A percentile compares a stretch with the other conserved stretches of the same genome.
Conservation (phyloP, 2,329 filamentous ascomycete species). For the Verticillium tricorpus region DNA sequence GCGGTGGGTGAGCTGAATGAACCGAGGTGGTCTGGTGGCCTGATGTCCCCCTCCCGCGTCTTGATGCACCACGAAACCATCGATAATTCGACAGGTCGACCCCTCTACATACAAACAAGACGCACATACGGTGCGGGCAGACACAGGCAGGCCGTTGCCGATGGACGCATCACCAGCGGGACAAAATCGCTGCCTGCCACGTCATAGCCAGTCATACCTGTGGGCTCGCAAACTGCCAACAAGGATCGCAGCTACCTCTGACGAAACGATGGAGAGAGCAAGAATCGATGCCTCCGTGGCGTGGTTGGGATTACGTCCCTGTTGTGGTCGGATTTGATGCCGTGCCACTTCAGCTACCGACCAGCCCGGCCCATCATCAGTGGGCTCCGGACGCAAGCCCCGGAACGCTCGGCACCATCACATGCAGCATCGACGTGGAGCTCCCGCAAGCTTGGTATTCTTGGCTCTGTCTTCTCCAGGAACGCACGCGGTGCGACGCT, state of each 20-base stretch:
- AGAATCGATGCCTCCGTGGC: too few relatives aligned
- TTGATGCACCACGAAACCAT: background rate
- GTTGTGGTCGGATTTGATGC: background rate
- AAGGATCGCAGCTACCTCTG: background rate
- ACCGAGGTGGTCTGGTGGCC: background rate
- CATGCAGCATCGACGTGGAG: background rate
- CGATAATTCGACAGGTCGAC: background rate
- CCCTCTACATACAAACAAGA: background rate
- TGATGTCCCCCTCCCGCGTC: background rate
- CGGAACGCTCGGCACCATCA: background rate
- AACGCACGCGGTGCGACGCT: background rate
- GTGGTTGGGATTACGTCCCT: too few relatives aligned
- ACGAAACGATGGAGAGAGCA: background rate
- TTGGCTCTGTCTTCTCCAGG: background rate
- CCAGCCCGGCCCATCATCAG: background rate
- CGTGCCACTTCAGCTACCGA: background rate
- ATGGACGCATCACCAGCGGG: background rate
- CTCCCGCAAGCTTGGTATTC: background rate
- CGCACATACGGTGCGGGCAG: background rate
- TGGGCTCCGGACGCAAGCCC: background rate
- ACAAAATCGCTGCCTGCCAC: background rate
- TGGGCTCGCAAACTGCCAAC: background rate
- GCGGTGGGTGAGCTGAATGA: background rate
- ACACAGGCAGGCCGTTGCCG: background rate
- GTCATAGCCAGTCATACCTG: background rate